A percentile compares a stretch with the other conserved stretches of the same genome.
These are phyloP conservation scores for Russula earlei DNA, from an alignment of 768 basidiomycete species.

Conservation along the genomic window DNA sequence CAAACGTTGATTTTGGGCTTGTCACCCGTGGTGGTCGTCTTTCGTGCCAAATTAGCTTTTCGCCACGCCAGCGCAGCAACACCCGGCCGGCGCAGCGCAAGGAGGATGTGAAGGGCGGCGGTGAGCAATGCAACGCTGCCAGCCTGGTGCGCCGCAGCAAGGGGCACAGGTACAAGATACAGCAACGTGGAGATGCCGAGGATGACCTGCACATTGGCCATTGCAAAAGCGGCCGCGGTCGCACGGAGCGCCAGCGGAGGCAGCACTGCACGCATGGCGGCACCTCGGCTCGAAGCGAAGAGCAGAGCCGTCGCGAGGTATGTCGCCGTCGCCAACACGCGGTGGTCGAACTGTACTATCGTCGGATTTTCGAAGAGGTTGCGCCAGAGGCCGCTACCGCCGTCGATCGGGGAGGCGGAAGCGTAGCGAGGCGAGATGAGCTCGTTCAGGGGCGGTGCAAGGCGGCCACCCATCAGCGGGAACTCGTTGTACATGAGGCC, in stretches of 20 bases:
- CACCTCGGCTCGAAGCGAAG: constrained; percentile 47
- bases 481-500: constrained; percentile 98
- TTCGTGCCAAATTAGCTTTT: constrained; percentile 23
- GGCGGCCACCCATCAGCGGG: constrained; percentile 85
- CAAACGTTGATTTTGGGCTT: not conserved
- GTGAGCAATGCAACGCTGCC: constrained; percentile 86
- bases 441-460: constrained; percentile 76
- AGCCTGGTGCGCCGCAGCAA: constrained; percentile 92
- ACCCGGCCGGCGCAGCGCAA: constrained; percentile 63
- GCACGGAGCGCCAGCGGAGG: constrained; percentile 53
- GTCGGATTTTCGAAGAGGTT: constrained; percentile 97
- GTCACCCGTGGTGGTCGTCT: not conserved
- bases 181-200: constrained; percentile 74
- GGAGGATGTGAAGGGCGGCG: constrained; percentile 66
- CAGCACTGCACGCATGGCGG: constrained; percentile 37
- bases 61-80: constrained; percentile 56
- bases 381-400: constrained; percentile 65
- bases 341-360: constrained; percentile 95
- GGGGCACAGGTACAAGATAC: constrained; percentile 85
- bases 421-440: constrained; percentile 73
- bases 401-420: constrained; percentile 24
- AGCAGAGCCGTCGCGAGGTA: constrained; percentile 60
- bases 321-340: constrained; percentile 85
- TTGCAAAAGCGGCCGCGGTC: constrained; percentile 53
- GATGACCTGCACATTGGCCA: constrained; percentile 77